Base-by-base conservation (phyloP, 306 rosid species). In the Trifolium pratense region DNA sequence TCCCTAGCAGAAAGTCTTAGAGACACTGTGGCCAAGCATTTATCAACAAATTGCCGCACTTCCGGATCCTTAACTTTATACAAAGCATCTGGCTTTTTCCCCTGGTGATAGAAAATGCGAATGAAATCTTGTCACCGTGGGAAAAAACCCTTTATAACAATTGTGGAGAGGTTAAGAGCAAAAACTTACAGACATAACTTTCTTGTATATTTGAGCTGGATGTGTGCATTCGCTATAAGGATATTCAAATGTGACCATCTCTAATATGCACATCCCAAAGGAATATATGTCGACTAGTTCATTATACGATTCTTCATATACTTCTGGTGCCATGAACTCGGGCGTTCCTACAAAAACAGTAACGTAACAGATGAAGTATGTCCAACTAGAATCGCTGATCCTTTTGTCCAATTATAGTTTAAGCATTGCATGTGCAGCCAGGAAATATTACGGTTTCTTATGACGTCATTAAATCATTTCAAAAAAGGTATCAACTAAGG, bases 261-360 rank as follows among this genome's bases (percentile, higher is more conserved):
- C 98, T 81, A 94, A 84, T 81, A 94, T 60, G 87, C 98, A 94
- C 98, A 94, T 94, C 68, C 98, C 98, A 84, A 94, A 94, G 74
- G 98, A 94, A 84, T 94, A 94, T 68, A 94, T 88, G 83, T 94
- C 98, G 48, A 94, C 96, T 68, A 94, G 82, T 84, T 94, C 98
- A 82, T 94, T 88, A 58, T 94, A 94, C 49, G 91, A 93, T 89
- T 91, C 98, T 81, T 89, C 90, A 71, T 94, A 94, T 14, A 94
- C 97, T 82, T 94, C 98, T 3, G 98, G 98, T 65, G 98, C 98
- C 98, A 94, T 94, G 85, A 94, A 94, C 79, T 94, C 98, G 0
- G 98, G 98, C 5, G 98, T 91, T 80, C 98, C 98, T 91, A 82
- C 17, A 31, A 76, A 79, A 76, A 60, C 10, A 56, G 29, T 66